These are phyloP conservation scores for Hysterangium stoloniferum DNA, from an alignment of 768 basidiomycete genomes.

Conservation along the genomic window DNA sequence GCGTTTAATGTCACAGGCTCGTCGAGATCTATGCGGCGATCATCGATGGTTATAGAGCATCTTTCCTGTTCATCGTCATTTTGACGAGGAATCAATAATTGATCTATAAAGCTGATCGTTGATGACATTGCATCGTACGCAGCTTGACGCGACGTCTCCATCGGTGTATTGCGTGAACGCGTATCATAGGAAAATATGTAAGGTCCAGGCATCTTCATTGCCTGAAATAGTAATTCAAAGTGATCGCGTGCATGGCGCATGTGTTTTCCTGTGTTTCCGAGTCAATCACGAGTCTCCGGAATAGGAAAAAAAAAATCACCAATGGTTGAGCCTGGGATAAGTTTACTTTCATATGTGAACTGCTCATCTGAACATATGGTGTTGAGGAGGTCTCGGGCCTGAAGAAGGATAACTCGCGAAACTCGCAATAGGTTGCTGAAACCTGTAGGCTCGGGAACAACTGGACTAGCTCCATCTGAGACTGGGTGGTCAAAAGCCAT, in stretches of 20 bases:
- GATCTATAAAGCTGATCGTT: constrained; percentile 48
- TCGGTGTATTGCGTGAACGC: constrained; percentile 70
- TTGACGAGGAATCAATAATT: constrained; percentile 14
- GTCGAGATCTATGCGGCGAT: constrained; percentile 46
- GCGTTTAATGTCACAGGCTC: constrained; percentile 67
- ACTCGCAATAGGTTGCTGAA: constrained; percentile 56
- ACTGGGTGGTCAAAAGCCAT: too few relatives aligned
- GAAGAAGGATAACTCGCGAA: constrained; percentile 56
- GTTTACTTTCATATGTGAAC: constrained; percentile 58
- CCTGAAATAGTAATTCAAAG: constrained; percentile 59
- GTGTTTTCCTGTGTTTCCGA: constrained; percentile 62
- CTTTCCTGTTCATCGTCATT: constrained; percentile 4
- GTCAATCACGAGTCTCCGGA: constrained; percentile 2
- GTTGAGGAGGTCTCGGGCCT: constrained; percentile 66
- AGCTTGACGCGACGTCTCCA: constrained; percentile 60
- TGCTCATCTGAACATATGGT: constrained; percentile 62
- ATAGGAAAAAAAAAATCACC: constrained; percentile 34
- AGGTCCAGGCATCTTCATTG: constrained; percentile 37
- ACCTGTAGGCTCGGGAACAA: constrained; percentile 21
- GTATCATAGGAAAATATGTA: constrained; percentile 68
- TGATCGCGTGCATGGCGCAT: constrained; percentile 81
- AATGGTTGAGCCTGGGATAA: constrained; percentile 82
- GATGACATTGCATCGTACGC: constrained; percentile 51
- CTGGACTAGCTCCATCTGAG: too few relatives aligned
- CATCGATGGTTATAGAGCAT: constrained; percentile 1